These are phyloP conservation scores for Colletotrichum sp. DNA, from an alignment of 2,329 filamentous ascomycete genomes.

Conservation along the genomic window DNA sequence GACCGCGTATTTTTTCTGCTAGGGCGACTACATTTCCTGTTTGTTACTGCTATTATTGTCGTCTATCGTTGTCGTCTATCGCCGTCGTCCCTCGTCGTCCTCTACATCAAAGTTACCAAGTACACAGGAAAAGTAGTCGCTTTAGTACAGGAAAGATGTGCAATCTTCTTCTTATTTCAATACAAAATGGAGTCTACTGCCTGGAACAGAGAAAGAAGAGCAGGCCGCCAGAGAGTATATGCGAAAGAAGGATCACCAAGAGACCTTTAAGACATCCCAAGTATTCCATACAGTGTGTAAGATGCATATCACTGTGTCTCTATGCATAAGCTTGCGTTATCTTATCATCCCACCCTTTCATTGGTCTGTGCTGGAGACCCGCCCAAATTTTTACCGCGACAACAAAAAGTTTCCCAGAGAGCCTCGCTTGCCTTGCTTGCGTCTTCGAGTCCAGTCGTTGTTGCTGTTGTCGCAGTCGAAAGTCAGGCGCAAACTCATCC, in stretches of 20 bases:
- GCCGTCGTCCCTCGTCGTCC: background rate
- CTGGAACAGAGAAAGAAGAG: too few species aligned
- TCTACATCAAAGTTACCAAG: background rate
- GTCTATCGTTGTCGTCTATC: background rate
- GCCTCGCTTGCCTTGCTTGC: background rate
- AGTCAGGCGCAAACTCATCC: constrained; percentile 7
- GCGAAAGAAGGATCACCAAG: background rate
- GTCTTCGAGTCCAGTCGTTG: background rate
- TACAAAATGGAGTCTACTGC: too few species aligned
- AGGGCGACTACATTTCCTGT: background rate
- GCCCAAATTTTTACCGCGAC: constrained; percentile 19
- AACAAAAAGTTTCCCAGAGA: constrained; percentile 18
- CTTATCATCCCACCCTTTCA: constrained; percentile 17
- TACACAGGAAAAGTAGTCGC: background rate
- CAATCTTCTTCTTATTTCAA: too few species aligned
- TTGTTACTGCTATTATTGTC: background rate
- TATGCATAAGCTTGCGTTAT: constrained; percentile 2
- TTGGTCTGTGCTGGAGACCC: constrained; percentile 6
- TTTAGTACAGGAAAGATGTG: too few species aligned
- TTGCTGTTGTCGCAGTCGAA: background rate
- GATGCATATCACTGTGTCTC: background rate
- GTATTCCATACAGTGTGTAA: background rate
- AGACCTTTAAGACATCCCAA: background rate
- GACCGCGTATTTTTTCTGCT: background rate
- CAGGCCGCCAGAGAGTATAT: background rate